Conservation (phyloP, 495 filamentous ascomycete species). For the Zalerion maritima region DNA sequence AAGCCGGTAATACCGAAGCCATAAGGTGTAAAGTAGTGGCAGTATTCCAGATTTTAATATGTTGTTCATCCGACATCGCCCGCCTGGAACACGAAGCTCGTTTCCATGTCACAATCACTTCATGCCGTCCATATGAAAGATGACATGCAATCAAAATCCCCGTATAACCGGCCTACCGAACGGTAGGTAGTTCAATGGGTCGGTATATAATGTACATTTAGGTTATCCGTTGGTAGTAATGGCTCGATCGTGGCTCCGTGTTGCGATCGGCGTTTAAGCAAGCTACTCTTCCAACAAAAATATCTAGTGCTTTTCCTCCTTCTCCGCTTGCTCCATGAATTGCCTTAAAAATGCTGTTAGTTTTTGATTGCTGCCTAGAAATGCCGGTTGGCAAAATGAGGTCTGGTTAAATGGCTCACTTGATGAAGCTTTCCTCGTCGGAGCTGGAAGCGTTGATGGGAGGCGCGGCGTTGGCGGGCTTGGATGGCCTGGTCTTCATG, state of each 20-base stretch:
- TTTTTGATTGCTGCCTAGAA: conserved; percentile 2
- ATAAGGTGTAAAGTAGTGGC: no score
- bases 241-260: not conserved
- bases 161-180: no score
- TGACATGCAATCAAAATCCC: no score
- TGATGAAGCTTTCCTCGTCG: conserved; percentile 95
- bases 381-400: conserved; percentile 3
- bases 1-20: no score
- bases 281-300: conserved; percentile 5
- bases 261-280: not conserved
- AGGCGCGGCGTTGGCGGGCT: conserved; percentile 42
- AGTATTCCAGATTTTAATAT: no score
- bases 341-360: conserved; percentile 44
- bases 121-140: no score
- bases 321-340: conserved; percentile 62
- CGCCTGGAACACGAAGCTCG: not conserved
- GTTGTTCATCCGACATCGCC: no score
- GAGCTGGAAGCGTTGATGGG: conserved; percentile 77
- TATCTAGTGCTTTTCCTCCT: conserved; percentile 48
- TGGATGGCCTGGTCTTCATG: conserved; percentile 48
- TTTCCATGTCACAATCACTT: no score
- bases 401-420: conserved; percentile 44
- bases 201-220: not conserved
- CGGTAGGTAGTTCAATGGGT: no score
- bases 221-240: not conserved